Evolutionary conservation across 2,329 filamentous ascomycete genomes (phyloP).

Genomic region (Xylariaceae sp.): DNA sequence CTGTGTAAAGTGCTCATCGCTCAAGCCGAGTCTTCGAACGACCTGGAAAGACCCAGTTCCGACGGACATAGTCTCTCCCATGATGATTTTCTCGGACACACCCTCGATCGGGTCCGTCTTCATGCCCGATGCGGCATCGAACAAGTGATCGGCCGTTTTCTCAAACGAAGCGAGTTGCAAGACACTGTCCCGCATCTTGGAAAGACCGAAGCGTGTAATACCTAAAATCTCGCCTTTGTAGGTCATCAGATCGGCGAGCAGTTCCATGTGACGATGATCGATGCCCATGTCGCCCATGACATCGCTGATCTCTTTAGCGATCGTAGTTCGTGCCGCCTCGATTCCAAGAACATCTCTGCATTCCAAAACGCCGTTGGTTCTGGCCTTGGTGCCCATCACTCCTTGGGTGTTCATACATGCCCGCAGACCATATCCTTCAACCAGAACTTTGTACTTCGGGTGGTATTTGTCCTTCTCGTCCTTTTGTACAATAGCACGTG

Average conservation of each 20-base stretch:
- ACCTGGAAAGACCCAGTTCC: constrained; percentile 93
- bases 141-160: constrained; percentile 96
- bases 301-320: constrained; percentile 78
- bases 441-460: constrained; percentile 57
- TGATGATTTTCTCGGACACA: constrained; percentile 95
- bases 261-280: constrained; percentile 95
- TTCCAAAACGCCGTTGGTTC: constrained; percentile 88
- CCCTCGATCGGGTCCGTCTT: constrained; percentile 91
- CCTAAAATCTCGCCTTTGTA: constrained; percentile 96
- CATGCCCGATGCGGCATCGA: constrained; percentile 88
- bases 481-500: constrained; percentile 77
- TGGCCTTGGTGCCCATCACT: constrained; percentile 71
- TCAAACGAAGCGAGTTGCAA: constrained; percentile 94
- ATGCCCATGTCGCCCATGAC: constrained; percentile 96
- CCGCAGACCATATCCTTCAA: constrained; percentile 89
- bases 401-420: constrained; percentile 92
- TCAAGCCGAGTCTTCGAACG: constrained; percentile 69
- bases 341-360: constrained; percentile 84
- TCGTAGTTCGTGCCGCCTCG: constrained; percentile 86
- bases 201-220: constrained; percentile 92
- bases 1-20: constrained; percentile 51
- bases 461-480: constrained; percentile 39
- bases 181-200: constrained; percentile 94
- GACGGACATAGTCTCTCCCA: constrained; percentile 89
- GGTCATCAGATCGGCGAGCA: constrained; percentile 97